These are phyloP conservation scores for Grosmannia penicillata DNA, from an alignment of 2,329 filamentous ascomycete species.

Conservation along the genomic window DNA sequence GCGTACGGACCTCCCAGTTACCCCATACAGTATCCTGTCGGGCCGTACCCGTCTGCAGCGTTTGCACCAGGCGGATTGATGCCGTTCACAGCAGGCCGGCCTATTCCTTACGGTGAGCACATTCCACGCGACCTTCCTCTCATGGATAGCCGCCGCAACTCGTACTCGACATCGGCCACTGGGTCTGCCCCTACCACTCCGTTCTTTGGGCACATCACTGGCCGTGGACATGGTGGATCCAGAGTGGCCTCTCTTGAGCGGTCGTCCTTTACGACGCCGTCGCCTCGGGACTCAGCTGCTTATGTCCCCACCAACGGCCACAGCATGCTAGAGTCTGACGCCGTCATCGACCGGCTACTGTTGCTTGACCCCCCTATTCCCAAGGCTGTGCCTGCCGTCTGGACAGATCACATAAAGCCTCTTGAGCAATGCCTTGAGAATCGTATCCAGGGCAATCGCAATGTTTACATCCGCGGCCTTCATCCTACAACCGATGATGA, in stretches of 20 bases:
- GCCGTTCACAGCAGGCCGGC: constrained; percentile 38
- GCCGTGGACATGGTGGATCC: constrained; percentile 40
- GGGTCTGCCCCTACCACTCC: constrained; percentile 53
- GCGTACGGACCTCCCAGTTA: constrained; percentile 14
- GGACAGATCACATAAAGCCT: constrained; percentile 75
- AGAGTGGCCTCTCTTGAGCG: constrained; percentile 43
- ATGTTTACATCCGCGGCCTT: constrained; percentile 94
- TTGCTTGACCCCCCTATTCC: constrained; percentile 73
- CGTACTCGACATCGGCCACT: constrained; percentile 44
- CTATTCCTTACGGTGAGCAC: constrained; percentile 27
- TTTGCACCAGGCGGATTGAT: constrained; percentile 18
- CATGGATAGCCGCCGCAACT: constrained; percentile 50
- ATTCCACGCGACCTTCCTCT: constrained; percentile 40
- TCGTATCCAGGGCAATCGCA: constrained; percentile 78
- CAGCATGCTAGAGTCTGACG: constrained; percentile 29
- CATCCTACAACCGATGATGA: constrained; percentile 92
- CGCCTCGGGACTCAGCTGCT: constrained; percentile 39
- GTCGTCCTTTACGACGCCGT: constrained; percentile 51
- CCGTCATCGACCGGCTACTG: constrained; percentile 48
- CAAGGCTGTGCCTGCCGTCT: constrained; percentile 76
- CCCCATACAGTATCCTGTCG: constrained; percentile 8
- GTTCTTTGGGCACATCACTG: constrained; percentile 42
- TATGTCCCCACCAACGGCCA: constrained; percentile 15
- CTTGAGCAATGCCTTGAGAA: constrained; percentile 92
- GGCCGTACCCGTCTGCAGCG: constrained; percentile 7